Evolutionary conservation across 345 rosid species (phyloP), one percentile per base, ranked within the genome.

Genomic region (Gossypium thurberi): DNA sequence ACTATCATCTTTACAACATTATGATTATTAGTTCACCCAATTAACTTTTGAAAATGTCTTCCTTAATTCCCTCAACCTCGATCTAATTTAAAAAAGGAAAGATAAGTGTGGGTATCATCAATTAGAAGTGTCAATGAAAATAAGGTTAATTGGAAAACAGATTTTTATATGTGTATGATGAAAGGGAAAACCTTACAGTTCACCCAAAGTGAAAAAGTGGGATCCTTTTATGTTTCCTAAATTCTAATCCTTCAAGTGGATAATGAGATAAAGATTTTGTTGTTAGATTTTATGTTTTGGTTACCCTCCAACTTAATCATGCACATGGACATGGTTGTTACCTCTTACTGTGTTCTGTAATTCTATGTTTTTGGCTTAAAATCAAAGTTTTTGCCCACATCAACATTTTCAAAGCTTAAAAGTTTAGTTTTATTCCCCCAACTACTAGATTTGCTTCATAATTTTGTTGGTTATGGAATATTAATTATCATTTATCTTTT

Each of bases 401-500:
- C 43, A 60, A 47, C 4, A 47, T 47, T 3, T 47, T 12, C 51
- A 47, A 47, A 47, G 51, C 51, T 53, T 53, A 48, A 33, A 48
- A 58, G 10, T 40, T 23, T 10, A 33, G 62, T 33, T 50, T 37
- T 42, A 46, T 50, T 33, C 20, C 33, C 12, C 11, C 11, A 47
- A 47, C 57, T 3, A 67, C 56, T 66, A 47, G 56, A 46, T 65
- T 65, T 65, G 37, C 4, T 65, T 18, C 74, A 71, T 71, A 43
- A 71, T 71, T 71, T 57, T 57, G 74, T 58, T 71, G 74, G 65
- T 57, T 43, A 43, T 12, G 40, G 63, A 40, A 40, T 21, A 67
- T 67, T 47, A 47, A 64, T 18, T 67, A 33, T 47, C 52, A 67
- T 67, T 67, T 23, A 23, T 25, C 71, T 67, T 47, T 67, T 25